These are phyloP conservation scores for Penicillium soppii DNA, from an alignment of 495 filamentous ascomycete genomes.

Conservation along the genomic window DNA sequence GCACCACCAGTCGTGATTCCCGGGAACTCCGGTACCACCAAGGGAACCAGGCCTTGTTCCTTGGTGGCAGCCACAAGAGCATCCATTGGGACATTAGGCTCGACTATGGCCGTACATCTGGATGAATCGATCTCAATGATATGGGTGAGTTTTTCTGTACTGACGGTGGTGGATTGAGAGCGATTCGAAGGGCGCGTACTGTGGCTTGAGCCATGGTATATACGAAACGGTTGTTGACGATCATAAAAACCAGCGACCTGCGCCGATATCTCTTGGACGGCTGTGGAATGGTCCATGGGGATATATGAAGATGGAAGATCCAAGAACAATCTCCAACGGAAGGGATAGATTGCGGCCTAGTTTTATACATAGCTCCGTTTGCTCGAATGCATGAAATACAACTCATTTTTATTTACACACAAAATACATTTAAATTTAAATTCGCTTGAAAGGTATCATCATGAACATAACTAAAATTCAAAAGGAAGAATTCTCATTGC, in stretches of 20 bases:
- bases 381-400: too few species aligned
- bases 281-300: constrained; percentile 8
- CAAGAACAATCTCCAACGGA: too few species aligned
- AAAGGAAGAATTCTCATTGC: constrained; percentile 17
- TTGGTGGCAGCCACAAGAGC: constrained; percentile 42
- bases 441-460: constrained; percentile 1
- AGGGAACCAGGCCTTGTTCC: constrained; percentile 44
- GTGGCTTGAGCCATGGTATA: constrained; percentile 78
- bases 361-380: too few species aligned
- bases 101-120: constrained; percentile 43
- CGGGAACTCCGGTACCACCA: constrained; percentile 59
- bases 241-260: constrained; percentile 55
- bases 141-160: constrained; percentile 41
- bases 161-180: constrained; percentile 55
- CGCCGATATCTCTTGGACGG: constrained; percentile 14
- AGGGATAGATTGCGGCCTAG: too few species aligned
- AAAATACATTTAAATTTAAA: not conserved
- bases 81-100: constrained; percentile 56
- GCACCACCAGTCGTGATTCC: constrained; percentile 59
- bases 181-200: constrained; percentile 58
- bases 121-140: constrained; percentile 52
- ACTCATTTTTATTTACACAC: too few species aligned
- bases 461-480: not conserved
- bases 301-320: constrained; percentile 7
- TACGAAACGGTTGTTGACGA: constrained; percentile 63